Percentiles rank a stretch among this genome's conserved stretches.
Evolutionary conservation across 345 rosid genomes (phyloP).

Genomic region (Aurinia saxatilis): DNA sequence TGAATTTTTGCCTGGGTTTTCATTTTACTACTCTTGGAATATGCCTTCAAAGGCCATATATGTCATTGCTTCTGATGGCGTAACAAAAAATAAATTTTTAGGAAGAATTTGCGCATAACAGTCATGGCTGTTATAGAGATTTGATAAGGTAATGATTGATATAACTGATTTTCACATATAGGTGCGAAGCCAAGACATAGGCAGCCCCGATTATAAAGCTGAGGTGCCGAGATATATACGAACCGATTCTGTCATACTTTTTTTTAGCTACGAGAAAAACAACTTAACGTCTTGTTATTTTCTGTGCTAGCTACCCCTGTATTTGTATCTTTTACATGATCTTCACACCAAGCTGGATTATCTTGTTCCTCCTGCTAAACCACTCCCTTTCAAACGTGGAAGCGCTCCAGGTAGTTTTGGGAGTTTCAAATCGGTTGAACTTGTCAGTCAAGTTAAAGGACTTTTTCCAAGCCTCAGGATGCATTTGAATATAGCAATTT

Average conservation of each 20-base stretch:
- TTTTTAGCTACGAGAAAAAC: background rate
- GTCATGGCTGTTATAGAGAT: background rate
- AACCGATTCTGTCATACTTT: background rate
- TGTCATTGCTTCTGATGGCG: background rate
- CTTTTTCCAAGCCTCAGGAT: conserved; percentile 50
- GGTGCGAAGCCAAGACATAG: conserved; percentile 45
- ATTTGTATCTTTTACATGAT: conserved; percentile 63
- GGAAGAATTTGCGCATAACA: background rate
- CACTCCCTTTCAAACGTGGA: conserved; percentile 32
- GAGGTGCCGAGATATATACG: conserved; percentile 46
- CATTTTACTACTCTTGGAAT: background rate
- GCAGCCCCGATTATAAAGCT: conserved; percentile 59
- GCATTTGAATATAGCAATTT: conserved; percentile 46
- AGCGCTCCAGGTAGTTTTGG: conserved; percentile 31
- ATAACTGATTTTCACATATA: conserved; percentile 2
- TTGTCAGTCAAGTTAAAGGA: conserved; percentile 38
- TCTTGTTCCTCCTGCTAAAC: conserved; percentile 41
- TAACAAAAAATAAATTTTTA: background rate
- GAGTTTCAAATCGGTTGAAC: conserved; percentile 36
- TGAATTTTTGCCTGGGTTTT: background rate
- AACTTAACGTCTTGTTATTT: conserved; percentile 15
- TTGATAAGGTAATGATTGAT: background rate
- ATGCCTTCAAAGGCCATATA: background rate
- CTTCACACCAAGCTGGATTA: conserved; percentile 61
- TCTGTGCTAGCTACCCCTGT: conserved; percentile 55